Evolutionary conservation across 805 yeast genomes (phyloP), one percentile per base, ranked within the genome.

Genomic region (Candida xyloterini): DNA sequence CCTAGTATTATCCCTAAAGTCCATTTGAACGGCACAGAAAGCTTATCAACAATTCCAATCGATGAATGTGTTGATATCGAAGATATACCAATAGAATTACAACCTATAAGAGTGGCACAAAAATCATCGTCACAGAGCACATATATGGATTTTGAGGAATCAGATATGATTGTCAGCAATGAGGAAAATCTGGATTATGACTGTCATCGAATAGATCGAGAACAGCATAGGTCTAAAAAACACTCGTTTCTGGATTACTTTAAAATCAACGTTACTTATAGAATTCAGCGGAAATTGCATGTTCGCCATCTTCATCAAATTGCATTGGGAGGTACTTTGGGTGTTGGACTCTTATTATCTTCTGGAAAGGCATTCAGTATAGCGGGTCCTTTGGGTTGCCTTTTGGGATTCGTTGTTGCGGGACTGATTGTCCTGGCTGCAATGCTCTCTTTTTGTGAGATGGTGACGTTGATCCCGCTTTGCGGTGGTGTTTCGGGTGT

Each of bases 401-500:
- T 84, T 5, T 50, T 84, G 10, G 90, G 91, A 1, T 84, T 79
- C 55, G 40, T 71, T 0, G 62, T 84, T 8, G 71, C 85, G 20
- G 93, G 90, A 0, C 53, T 76, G 1, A 67, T 84, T 10, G 89
- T 84, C 2, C 57, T 81, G 18, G 74, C 82, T 1, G 79, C 91
- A 1, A 78, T 84, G 74, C 62, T 79, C 11, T 79, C 88, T 4
- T 81, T 83, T 57, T 86, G 91, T 43, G 95, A 84, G 57, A 83
- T 84, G 83, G 82, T 84, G 4, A 81, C 93, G 0, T 67, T 85
- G 42, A 78, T 84, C 15, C 88, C 93, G 0, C 74, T 82, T n/a
- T 81, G 83, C 15, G 85, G 84, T 30, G 89, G 91, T 6, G 83
- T 84, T 4, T 75, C 87, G 0, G 90, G 89, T 1, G 67, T 85